These are phyloP conservation scores for Mucor circinelloides DNA, from an alignment of 371 early-diverging fungal genomes.

Conservation along the genomic window DNA sequence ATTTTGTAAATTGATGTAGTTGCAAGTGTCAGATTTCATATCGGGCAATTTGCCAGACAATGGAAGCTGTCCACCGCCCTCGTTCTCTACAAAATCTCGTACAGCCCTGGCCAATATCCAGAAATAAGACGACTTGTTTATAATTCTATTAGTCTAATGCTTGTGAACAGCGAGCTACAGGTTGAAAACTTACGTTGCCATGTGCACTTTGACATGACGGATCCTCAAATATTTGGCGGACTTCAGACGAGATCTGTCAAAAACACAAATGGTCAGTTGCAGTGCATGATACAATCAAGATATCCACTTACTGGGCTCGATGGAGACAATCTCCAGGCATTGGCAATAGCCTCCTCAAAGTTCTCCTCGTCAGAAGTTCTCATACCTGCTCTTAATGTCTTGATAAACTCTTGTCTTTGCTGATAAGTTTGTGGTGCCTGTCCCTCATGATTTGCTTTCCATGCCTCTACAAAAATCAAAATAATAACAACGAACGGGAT, in stretches of 20 bases:
- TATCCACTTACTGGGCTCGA: conserved; percentile 22
- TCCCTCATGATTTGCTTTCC: conserved; percentile 59
- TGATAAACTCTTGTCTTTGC: conserved; percentile 72
- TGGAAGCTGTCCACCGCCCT: conserved; percentile 79
- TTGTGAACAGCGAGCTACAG: neutral
- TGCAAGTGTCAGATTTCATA: conserved; percentile 93
- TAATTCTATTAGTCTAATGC: neutral
- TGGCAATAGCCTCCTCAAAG: conserved; percentile 81
- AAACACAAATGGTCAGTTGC: neutral
- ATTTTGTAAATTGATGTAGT: conserved; percentile 82
- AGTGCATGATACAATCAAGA: neutral
- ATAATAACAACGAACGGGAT: conserved; percentile 88
- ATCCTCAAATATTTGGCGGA: conserved; percentile 58
- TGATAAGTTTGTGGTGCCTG: conserved; percentile 59
- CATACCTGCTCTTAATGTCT: conserved; percentile 57
- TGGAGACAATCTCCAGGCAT: conserved; percentile 56
- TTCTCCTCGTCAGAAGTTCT: conserved; percentile 80
- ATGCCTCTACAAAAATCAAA: conserved; percentile 70
- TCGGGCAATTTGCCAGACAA: conserved; percentile 89
- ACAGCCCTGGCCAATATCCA: conserved; percentile 87
- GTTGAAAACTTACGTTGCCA: conserved; percentile 41
- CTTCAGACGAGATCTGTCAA: conserved; percentile 48
- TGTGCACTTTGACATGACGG: conserved; percentile 52
- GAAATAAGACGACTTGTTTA: conserved; percentile 73
- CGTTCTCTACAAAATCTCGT: conserved; percentile 74